Conservation (phyloP, 176 grass and related monocot species). For the Rhynchospora breviuscula region DNA sequence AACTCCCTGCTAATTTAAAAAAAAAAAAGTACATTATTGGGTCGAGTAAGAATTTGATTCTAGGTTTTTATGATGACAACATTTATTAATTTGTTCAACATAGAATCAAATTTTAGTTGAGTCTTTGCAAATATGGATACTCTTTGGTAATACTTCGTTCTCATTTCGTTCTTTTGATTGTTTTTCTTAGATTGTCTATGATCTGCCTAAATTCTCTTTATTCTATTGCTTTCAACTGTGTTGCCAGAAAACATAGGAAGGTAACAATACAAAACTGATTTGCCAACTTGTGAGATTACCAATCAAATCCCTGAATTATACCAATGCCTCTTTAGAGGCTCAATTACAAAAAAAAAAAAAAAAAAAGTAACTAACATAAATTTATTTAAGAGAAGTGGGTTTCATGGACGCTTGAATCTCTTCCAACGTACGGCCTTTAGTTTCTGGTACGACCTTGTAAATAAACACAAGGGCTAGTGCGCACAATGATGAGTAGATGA, state of each 20-base stretch:
- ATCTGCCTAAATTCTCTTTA: neutral
- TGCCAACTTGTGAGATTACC: neutral
- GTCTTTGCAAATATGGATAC: neutral
- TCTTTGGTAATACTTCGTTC: neutral
- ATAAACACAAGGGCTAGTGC: conserved; percentile 34
- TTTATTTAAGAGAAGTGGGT: conserved; percentile 7
- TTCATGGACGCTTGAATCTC: conserved; percentile 55
- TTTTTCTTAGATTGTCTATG: neutral
- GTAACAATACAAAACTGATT: neutral
- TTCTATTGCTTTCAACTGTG: neutral
- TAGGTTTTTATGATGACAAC: neutral
- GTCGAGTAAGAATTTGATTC: neutral
- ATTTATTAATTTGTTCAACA: neutral
- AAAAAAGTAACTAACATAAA: neutral
- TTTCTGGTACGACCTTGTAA: conserved; percentile 33
- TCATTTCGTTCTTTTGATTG: neutral
- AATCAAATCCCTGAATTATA: neutral
- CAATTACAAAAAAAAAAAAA: neutral
- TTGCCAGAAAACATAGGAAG: neutral
- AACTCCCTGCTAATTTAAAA: too few relatives aligned
- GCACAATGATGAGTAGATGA: conserved; percentile 30
- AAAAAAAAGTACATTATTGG: neutral
- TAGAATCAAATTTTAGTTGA: neutral
- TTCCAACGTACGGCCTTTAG: conserved; percentile 46
- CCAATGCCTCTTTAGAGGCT: neutral